Base-by-base conservation (phyloP, 345 rosid species). In the Eutrema yunnanense region DNA sequence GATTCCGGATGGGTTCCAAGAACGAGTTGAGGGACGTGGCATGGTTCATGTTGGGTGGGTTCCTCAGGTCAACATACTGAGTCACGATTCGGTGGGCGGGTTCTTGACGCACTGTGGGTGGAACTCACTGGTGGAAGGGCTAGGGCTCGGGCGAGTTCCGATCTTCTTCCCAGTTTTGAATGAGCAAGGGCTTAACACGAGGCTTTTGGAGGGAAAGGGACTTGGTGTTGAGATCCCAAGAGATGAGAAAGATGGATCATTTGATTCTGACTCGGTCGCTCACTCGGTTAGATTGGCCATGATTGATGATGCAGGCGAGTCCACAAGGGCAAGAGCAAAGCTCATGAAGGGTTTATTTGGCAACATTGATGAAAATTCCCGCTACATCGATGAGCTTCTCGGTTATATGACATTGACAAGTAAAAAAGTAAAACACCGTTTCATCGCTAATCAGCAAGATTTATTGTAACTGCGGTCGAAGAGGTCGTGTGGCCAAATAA, bases 161-260 rank as follows among this genome's bases (percentile, higher is more conserved):
- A 55, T 55, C 27, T 55, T 55, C 4, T 33, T 33, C 42, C 61
- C 61, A 0, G 42, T 55, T 12, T n/a, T 55, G 41, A 55, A 55
- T 55, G 41, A 33, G 42, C 61, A 55, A 55, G 61, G 42, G 6
- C 42, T 55, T 2, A 55, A 55, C 61, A 55, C 61, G 1, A 55
- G 42, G 26, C 61, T 55, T 12, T 34, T 33, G 27, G 27, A 34
- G 26, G 42, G 42, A 8, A 55, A 34, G 12, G 42, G 42, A 33
- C 42, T 55, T 34, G 12, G 61, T 55, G 61, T 55, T 33, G 42
- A 55, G 41, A 55, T 55, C 61, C 60, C 61, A n/a, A 55, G 61
- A 55, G 61, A 55, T 55, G 61, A 34, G 27, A n/a, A 34, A 33
- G 7, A 33, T 7, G 42, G 41, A 8, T 55, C 61, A 4, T 55